Percentiles rank a stretch among this genome's conserved stretches.
phyloP scores from a whole-genome alignment of 306 rosid species.

The Prunus mira region DNA sequence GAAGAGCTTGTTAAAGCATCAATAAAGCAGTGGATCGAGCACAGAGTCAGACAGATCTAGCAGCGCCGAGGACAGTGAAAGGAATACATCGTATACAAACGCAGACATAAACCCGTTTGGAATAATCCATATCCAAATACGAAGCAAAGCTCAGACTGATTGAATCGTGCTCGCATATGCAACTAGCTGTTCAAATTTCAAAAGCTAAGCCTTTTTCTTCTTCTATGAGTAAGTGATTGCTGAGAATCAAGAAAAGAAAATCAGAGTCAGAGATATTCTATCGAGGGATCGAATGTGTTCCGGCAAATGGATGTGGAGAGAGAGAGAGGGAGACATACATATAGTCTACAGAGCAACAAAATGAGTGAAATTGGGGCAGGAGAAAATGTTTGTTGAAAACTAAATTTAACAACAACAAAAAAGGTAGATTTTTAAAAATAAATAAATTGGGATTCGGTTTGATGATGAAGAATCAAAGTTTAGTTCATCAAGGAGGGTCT shows the following conservation, averaged over 20 bases:
- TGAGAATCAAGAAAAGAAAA: neutral
- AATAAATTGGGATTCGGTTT: neutral
- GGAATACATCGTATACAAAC: too few relatives aligned
- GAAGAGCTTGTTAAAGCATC: neutral
- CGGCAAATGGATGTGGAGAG: neutral
- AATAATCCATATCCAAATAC: too few relatives aligned
- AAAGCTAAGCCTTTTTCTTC: too few relatives aligned
- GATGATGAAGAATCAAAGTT: neutral
- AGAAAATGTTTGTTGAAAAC: neutral
- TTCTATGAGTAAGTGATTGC: neutral
- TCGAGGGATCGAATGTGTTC: neutral
- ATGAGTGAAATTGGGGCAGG: neutral
- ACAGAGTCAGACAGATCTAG: constrained; percentile 10
- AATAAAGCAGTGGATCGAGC: constrained; percentile 25
- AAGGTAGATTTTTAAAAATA: too few relatives aligned
- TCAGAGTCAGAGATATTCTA: neutral
- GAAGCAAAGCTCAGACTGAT: too few relatives aligned
- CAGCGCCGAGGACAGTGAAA: too few relatives aligned
- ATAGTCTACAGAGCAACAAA: neutral
- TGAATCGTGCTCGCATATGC: too few relatives aligned
- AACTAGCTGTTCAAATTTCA: too few relatives aligned
- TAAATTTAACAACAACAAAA: too few relatives aligned
- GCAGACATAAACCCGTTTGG: too few relatives aligned
- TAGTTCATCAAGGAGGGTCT: neutral
- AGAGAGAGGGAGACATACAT: neutral